Percentiles rank a stretch among this genome's conserved stretches.
These are phyloP conservation scores for Centrapalus pauciflorus DNA, from an alignment of 129 eudicot species.

Conservation along the genomic window DNA sequence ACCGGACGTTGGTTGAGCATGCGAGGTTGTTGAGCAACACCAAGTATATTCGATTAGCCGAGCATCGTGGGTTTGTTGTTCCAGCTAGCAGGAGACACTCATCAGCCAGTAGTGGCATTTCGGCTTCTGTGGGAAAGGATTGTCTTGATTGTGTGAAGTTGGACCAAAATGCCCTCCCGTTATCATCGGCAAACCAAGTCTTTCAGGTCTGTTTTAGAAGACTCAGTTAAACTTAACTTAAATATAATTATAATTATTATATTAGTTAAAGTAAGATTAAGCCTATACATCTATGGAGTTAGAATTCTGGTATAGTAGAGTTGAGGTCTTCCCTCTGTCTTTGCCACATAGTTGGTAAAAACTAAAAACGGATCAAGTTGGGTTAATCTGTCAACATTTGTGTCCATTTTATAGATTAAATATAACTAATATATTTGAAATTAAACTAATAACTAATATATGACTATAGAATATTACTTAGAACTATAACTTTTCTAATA, in stretches of 20 bases:
- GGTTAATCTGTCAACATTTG: no score
- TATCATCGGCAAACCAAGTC: slow-evolving; percentile 33
- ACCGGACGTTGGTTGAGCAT: slow-evolving; percentile 20
- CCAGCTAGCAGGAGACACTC: slow-evolving; percentile 32
- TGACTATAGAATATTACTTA: no score
- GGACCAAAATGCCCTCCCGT: slow-evolving; percentile 24
- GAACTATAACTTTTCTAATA: no score
- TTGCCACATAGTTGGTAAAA: no score
- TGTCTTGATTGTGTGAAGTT: slow-evolving; percentile 14
- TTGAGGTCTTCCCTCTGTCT: no score
- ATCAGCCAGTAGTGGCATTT: neutral
- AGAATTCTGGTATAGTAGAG: no score
- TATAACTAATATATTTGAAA: no score
- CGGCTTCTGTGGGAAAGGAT: slow-evolving; percentile 2
- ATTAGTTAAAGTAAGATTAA: neutral
- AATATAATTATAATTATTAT: no score
- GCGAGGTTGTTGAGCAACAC: slow-evolving; percentile 34
- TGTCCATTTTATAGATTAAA: no score
- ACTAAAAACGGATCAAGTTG: no score
- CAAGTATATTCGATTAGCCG: slow-evolving; percentile 41
- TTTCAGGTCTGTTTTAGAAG: slow-evolving; percentile 40
- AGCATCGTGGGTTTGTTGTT: slow-evolving; percentile 16
- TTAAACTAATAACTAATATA: no score
- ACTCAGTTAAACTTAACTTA: neutral
- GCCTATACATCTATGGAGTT: neutral